phyloP scores from a whole-genome alignment of 495 filamentous ascomycete genomes.

The Podospora appendiculata region DNA sequence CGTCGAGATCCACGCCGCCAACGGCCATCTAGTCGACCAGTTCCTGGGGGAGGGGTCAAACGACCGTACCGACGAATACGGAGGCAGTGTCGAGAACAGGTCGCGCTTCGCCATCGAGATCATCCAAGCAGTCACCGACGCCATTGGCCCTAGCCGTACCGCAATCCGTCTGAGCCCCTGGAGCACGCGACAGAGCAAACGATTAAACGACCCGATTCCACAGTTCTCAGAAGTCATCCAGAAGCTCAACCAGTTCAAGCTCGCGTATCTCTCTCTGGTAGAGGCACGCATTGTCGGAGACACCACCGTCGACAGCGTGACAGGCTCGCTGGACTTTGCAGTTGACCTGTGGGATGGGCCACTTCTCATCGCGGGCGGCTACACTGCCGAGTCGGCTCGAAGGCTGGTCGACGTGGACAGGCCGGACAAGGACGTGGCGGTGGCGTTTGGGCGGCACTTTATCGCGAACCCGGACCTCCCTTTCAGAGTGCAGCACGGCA shows the following conservation, averaged over 20 bases:
- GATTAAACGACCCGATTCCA: conserved; percentile 53
- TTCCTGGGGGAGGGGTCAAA: conserved; percentile 60
- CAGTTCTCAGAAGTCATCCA: conserved; percentile 55
- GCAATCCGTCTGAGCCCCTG: conserved; percentile 61
- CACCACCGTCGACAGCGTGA: conserved; percentile 25
- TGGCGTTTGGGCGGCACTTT: no score
- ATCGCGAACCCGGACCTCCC: no score
- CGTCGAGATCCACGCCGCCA: conserved; percentile 67
- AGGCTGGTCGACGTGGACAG: no score
- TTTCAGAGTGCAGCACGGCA: no score
- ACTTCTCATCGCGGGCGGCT: conserved; percentile 58
- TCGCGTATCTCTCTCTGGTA: conserved; percentile 63
- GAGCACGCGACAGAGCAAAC: conserved; percentile 60
- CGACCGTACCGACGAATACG: conserved; percentile 56
- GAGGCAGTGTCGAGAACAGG: conserved; percentile 67
- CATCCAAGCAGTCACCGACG: conserved; percentile 50
- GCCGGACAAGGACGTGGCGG: no score
- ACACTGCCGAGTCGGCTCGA: conserved; percentile 37
- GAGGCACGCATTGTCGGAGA: conserved; percentile 41
- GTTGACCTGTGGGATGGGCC: conserved; percentile 42
- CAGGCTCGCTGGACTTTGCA: conserved; percentile 46
- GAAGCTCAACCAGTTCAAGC: conserved; percentile 43
- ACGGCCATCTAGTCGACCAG: conserved; percentile 71
- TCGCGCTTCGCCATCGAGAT: conserved; percentile 60
- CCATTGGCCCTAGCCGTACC: conserved; percentile 54